phyloP scores from a whole-genome alignment of 208 protist species.

The Trypanosoma cruzi region DNA sequence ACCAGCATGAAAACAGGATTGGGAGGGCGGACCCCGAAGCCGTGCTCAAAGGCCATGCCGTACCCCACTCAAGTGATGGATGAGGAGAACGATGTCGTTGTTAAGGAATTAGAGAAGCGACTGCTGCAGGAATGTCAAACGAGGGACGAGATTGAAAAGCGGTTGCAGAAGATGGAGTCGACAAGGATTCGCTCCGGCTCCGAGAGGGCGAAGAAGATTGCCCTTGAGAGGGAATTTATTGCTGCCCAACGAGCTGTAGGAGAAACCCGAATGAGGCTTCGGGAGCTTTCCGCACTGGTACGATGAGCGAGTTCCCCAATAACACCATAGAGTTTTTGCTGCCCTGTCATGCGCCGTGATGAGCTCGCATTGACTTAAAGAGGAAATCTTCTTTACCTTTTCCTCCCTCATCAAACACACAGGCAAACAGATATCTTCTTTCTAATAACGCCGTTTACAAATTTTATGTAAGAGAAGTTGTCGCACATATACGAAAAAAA shows the following conservation, averaged over 20 bases:
- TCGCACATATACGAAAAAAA: too few relatives aligned
- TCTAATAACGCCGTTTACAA: too few relatives aligned
- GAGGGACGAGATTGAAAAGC: conserved; percentile 55
- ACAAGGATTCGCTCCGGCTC: conserved; percentile 47
- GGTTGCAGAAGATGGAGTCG: conserved; percentile 67
- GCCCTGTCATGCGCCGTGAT: background rate
- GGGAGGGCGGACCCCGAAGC: too few relatives aligned
- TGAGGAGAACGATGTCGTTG: conserved; percentile 8
- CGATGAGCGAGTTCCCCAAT: too few relatives aligned
- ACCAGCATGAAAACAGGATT: too few relatives aligned
- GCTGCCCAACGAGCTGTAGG: conserved; percentile 55
- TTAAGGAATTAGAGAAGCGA: conserved; percentile 55
- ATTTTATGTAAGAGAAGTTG: too few relatives aligned
- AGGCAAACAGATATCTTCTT: conserved; percentile 1
- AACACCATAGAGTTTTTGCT: background rate
- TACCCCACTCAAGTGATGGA: background rate
- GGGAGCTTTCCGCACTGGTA: conserved; percentile 28
- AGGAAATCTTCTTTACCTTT: too few relatives aligned
- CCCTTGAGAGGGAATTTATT: conserved; percentile 45
- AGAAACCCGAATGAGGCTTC: conserved; percentile 58
- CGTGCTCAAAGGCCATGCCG: background rate
- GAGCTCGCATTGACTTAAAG: too few relatives aligned
- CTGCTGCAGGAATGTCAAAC: conserved; percentile 50
- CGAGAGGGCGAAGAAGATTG: conserved; percentile 47
- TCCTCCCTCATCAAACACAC: conserved; percentile 8